Percentiles rank a stretch among this genome's conserved stretches.
phyloP scores from a whole-genome alignment of 306 rosid species.

The Pyrus communis region DNA sequence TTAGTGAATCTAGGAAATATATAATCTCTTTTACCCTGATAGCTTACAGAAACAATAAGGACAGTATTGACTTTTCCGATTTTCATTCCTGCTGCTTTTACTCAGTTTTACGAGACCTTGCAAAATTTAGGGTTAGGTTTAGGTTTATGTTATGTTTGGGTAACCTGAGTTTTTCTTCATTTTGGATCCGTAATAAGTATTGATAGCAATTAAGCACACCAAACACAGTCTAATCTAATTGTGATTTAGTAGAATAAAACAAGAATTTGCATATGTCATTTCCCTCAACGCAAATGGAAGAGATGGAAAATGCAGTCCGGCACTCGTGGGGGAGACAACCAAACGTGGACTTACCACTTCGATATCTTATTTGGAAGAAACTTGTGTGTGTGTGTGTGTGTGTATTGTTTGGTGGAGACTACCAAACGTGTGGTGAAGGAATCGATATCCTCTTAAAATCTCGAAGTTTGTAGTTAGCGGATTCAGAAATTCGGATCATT shows the following conservation, averaged over 20 bases:
- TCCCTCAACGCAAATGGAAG: neutral
- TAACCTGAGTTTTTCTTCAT: no score
- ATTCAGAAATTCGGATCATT: no score
- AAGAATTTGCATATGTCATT: neutral
- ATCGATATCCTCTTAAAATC: no score
- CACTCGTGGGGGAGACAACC: conserved; percentile 33
- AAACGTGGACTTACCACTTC: conserved; percentile 18
- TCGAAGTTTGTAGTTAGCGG: no score
- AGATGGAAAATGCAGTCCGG: neutral
- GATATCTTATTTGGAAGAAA: neutral
- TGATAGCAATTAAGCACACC: neutral
- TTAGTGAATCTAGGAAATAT: no score
- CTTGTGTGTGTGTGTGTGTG: neutral
- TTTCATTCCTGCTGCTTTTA: neutral
- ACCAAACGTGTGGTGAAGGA: no score
- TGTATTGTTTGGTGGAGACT: no score
- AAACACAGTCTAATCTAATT: neutral
- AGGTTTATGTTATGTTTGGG: no score
- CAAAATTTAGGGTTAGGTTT: neutral
- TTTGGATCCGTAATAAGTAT: no score
- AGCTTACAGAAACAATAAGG: neutral
- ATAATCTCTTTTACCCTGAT: neutral
- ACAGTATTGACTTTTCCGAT: neutral
- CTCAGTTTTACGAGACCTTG: no score
- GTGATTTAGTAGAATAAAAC: neutral